Percentiles rank a stretch among this genome's conserved stretches.
phyloP scores from a whole-genome alignment of 495 filamentous ascomycete species.

The Penicillium roqueforti region DNA sequence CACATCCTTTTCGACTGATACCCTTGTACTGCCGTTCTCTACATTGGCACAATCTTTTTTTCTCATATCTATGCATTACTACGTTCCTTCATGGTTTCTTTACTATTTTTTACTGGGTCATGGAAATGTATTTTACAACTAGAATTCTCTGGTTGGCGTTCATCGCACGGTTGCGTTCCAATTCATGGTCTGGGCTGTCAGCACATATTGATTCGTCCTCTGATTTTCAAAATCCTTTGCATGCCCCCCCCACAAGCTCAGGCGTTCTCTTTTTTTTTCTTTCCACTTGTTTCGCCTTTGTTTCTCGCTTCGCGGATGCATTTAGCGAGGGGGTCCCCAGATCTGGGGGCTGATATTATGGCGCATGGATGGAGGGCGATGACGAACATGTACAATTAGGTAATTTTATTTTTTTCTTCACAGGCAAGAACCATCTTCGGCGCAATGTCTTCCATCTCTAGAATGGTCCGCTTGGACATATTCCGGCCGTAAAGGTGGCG shows the following conservation, averaged over 20 bases:
- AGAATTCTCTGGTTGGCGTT: constrained; percentile 10
- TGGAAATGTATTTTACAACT: constrained; percentile 7
- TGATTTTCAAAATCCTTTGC: not conserved
- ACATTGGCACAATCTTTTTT: not conserved
- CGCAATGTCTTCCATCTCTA: not conserved
- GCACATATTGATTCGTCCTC: constrained; percentile 3
- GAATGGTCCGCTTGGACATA: too few species aligned
- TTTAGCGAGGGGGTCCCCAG: not conserved
- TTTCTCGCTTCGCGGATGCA: not conserved
- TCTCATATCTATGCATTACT: constrained; percentile 4
- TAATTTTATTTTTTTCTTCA: not conserved
- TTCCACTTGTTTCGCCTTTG: not conserved
- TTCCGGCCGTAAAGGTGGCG: too few species aligned
- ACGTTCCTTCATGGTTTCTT: not conserved
- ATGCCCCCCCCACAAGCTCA: not conserved
- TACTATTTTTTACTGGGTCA: not conserved
- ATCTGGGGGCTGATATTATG: not conserved
- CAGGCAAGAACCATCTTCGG: not conserved
- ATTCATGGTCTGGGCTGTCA: constrained; percentile 1
- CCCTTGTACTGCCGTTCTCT: not conserved
- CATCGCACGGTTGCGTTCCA: constrained; percentile 1
- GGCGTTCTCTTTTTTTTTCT: constrained; percentile 1
- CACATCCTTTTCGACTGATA: constrained; percentile 9
- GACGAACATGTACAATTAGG: constrained; percentile 6
- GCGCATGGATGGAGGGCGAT: not conserved